Evolutionary conservation across 306 rosid genomes (phyloP), one percentile per base, ranked within the genome.

Genomic region (Rosa multiflora): DNA sequence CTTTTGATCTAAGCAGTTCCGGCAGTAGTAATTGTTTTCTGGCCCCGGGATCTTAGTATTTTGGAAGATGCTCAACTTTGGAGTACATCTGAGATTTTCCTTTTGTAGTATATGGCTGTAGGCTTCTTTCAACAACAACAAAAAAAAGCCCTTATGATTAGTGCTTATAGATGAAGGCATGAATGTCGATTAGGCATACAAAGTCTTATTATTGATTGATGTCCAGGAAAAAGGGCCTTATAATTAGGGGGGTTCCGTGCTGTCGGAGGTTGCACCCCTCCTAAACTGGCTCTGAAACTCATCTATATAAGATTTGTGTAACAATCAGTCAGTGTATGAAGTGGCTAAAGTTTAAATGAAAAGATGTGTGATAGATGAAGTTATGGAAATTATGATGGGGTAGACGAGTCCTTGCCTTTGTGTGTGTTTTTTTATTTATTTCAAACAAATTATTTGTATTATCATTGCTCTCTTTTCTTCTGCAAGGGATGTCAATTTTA

Each of bases 21-120:
- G 84, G 87, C 52, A 84, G 91, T 78, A 88, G 88, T 70, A 85
- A 78, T 71, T 81, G 89, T 88, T 93, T 79, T 85, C 78, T 85
- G 55, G 72, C 81, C 37, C 81, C 88, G 63, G 82, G 78, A 78
- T 86, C 84, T 32, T 89, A 86, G 79, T 66, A 67, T 77, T 10
- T n/a, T 17, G 69, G 61, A 81, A 73, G 80, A 70, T 49, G 68
- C 53, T 58, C 74, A 67, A 52, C 76, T 76, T 63, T 37, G 35
- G 48, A 67, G 53, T 49, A 67, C 74, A 23, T 72, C 40, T 74
- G 13, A 51, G 10, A 40, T 32, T 12, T 75, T 76, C 14, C 59
- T 47, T 76, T 32, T 76, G 37, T 76, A 32, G 61, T 18, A 18
- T 23, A 17, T 39, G 29, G 49, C 49, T 44, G 12, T 21, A 29